These are phyloP conservation scores for Fonsecaea monophora DNA, from an alignment of 2,329 filamentous ascomycete species.

Conservation along the genomic window DNA sequence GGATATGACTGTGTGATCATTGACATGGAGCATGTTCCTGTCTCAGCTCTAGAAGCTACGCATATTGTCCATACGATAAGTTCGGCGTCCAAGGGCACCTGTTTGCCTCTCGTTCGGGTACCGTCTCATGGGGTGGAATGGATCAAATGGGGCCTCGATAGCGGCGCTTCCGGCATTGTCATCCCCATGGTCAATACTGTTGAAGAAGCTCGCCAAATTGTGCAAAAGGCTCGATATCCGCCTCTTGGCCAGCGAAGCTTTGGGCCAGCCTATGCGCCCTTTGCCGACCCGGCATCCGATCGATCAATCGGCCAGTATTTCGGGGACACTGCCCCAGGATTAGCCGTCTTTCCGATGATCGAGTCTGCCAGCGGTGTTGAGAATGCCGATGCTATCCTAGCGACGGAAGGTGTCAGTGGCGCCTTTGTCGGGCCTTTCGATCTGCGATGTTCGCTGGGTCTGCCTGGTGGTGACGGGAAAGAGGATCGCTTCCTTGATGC, in stretches of 20 bases:
- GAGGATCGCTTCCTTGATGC: constrained; percentile 1
- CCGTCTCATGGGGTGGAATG: constrained; percentile 65
- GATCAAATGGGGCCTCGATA: constrained; percentile 66
- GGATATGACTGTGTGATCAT: constrained; percentile 62
- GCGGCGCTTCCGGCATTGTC: constrained; percentile 65
- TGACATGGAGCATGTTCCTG: constrained; percentile 63
- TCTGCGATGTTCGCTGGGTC: constrained; percentile 6
- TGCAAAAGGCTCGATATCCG: constrained; percentile 62
- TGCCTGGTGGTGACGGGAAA: not conserved
- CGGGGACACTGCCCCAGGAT: not conserved
- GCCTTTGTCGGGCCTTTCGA: constrained; percentile 1
- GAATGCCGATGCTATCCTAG: not conserved
- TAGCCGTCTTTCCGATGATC: constrained; percentile 2
- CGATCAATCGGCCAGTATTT: not conserved
- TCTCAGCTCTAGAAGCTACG: constrained; percentile 50
- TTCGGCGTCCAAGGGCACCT: constrained; percentile 47
- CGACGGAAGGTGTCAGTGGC: constrained; percentile 1
- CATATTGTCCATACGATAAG: constrained; percentile 51
- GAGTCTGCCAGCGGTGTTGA: constrained; percentile 1
- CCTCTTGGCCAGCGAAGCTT: constrained; percentile 61
- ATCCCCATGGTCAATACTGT: constrained; percentile 60
- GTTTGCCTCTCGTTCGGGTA: constrained; percentile 53
- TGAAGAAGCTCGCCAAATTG: constrained; percentile 59
- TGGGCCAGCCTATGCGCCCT: constrained; percentile 43
- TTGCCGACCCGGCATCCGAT: constrained; percentile 10